Conservation (phyloP, 306 rosid species). For the Hippophae tibetana region DNA sequence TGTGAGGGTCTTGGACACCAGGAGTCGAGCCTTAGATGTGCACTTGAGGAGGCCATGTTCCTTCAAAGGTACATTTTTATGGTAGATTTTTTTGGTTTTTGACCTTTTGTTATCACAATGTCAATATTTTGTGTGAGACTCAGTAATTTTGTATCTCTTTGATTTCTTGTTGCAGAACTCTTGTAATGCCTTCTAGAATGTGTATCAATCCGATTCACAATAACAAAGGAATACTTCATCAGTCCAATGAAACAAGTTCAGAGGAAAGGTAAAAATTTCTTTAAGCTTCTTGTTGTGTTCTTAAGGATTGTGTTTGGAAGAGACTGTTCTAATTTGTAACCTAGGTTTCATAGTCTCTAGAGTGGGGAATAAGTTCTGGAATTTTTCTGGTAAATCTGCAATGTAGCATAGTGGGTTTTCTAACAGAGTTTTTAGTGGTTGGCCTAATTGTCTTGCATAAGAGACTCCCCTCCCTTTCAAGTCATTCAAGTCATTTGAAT, state of each 20-base stretch:
- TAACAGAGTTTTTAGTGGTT: too few species aligned
- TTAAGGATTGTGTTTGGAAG: background rate
- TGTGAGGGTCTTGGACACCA: constrained; percentile 95
- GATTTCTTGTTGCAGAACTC: constrained; percentile 53
- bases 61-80: constrained; percentile 35
- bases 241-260: constrained; percentile 35
- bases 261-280: constrained; percentile 47
- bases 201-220: constrained; percentile 89
- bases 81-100: constrained; percentile 5
- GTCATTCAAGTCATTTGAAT: too few species aligned
- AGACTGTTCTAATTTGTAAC: background rate
- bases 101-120: background rate
- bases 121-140: background rate
- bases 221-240: constrained; percentile 77
- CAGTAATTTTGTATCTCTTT: background rate
- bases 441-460: too few species aligned
- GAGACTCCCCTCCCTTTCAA: too few species aligned
- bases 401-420: background rate
- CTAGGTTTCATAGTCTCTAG: too few species aligned
- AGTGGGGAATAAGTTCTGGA: background rate
- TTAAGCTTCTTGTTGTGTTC: constrained; percentile 4
- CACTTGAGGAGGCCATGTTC: constrained; percentile 79
- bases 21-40: constrained; percentile 94
- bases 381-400: background rate
- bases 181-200: constrained; percentile 94